Evolutionary conservation across 345 rosid species (phyloP).

Genomic region (Salix arbutifolia): DNA sequence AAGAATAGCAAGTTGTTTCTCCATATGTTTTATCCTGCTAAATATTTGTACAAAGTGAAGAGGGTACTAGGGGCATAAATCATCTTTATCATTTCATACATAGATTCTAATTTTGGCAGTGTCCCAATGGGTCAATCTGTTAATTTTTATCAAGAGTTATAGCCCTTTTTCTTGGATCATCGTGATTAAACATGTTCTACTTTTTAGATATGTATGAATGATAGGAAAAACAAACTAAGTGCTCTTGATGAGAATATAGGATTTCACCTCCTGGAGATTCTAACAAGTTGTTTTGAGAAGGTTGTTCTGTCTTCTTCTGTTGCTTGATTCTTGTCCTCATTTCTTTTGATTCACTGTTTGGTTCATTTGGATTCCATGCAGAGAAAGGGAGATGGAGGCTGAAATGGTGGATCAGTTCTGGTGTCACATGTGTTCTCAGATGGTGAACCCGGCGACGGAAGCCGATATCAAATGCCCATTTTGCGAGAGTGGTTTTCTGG

Average conservation of each 20-base stretch:
- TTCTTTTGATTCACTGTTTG: background rate
- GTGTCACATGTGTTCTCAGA: conserved; percentile 57
- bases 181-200: background rate
- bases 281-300: background rate
- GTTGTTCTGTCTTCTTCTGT: background rate
- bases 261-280: background rate
- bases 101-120: background rate
- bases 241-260: background rate
- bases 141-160: background rate
- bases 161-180: background rate
- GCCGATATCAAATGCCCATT: conserved; percentile 45
- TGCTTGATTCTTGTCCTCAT: background rate
- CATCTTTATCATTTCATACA: background rate
- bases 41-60: background rate
- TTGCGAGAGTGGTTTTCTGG: conserved; percentile 57
- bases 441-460: conserved; percentile 43
- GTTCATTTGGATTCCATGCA: conserved; percentile 6
- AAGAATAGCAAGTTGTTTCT: background rate
- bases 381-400: conserved; percentile 49
- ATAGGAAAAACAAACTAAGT: background rate
- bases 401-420: conserved; percentile 45
- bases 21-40: background rate
- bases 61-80: background rate
- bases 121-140: background rate
- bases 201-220: background rate